Evolutionary conservation across 2,329 filamentous ascomycete species (phyloP), one percentile per base, ranked within the genome.

Genomic region (Cercospora sp.): DNA sequence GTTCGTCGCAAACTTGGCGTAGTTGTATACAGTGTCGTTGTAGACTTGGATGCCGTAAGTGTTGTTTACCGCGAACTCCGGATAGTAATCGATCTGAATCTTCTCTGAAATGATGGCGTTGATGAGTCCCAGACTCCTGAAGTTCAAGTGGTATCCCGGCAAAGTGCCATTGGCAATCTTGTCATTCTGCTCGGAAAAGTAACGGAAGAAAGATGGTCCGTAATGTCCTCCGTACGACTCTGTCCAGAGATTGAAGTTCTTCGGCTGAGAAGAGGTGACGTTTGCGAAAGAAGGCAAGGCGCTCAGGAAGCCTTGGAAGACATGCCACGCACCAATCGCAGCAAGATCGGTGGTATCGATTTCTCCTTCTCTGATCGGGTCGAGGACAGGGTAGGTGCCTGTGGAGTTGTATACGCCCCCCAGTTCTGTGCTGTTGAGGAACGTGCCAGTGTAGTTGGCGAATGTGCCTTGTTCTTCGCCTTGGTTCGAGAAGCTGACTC

Each of bases 291-390:
- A 76, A 75, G 67, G 89, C 5, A 87, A 74, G 10, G 79, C 82
- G 33, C 80, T 80, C 18, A 85, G 78, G 76, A 88, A 87, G 2
- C 81, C 85, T 74, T 87, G 86, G 20, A 88, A 73, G 28, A 86
- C 79, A 70, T 87, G 82, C 83, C 84, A 88, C 8, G 84, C 81
- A 16, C 83, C 84, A 18, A 82, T 77, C 5, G 87, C 87, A 42
- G 87, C 85, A 5, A 86, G 79, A 64, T 87, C 82, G 1, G 86
- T 88, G 2, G 85, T 88, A 67, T 87, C 83, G 40, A 86, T 79
- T 16, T 79, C 77, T 26, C 74, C 72, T 3, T 63, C 61, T 55
- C 75, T 68, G 16, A 82, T 81, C 10, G 82, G 81, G 72, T 87
- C 83, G 63, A 85, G 81, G 12, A 82, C 77, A 1, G 84, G 83